Evolutionary conservation across 2,329 filamentous ascomycete species (phyloP).

Genomic region (Rhynchosporium agropyri): DNA sequence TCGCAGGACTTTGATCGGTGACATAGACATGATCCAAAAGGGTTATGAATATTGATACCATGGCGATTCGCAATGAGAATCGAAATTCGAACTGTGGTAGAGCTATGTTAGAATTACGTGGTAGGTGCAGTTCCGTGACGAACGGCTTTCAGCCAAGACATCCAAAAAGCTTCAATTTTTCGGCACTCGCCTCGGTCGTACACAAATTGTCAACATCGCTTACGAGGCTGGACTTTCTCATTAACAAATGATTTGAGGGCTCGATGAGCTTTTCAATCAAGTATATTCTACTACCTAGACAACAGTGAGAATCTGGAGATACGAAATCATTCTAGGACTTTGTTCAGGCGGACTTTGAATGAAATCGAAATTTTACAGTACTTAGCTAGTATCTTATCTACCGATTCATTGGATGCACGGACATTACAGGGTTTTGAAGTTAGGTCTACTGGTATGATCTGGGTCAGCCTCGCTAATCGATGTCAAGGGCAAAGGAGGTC

Average conservation of each 20-base stretch:
- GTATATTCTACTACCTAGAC: too few relatives aligned
- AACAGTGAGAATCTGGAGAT: too few relatives aligned
- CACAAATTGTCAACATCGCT: neutral
- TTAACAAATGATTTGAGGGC: too few relatives aligned
- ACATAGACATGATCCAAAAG: conserved; percentile 12
- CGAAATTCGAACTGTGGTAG: neutral
- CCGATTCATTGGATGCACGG: too few relatives aligned
- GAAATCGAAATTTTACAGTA: too few relatives aligned
- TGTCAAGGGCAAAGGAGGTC: neutral
- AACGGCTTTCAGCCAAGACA: neutral
- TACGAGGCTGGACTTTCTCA: neutral
- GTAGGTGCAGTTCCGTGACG: neutral
- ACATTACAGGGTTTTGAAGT: too few relatives aligned
- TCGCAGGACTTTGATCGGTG: neutral
- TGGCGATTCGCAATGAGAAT: neutral
- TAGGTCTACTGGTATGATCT: too few relatives aligned
- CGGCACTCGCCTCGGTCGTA: neutral
- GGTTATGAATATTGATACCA: neutral
- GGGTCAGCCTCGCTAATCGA: too few relatives aligned
- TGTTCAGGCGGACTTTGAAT: too few relatives aligned
- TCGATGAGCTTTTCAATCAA: too few relatives aligned
- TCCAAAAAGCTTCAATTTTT: conserved; percentile 3
- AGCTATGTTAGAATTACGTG: neutral
- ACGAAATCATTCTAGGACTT: too few relatives aligned
- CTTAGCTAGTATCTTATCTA: too few relatives aligned